Evolutionary conservation across 257 asterid genomes (phyloP).

Genomic region (Przewalskia tangutica): DNA sequence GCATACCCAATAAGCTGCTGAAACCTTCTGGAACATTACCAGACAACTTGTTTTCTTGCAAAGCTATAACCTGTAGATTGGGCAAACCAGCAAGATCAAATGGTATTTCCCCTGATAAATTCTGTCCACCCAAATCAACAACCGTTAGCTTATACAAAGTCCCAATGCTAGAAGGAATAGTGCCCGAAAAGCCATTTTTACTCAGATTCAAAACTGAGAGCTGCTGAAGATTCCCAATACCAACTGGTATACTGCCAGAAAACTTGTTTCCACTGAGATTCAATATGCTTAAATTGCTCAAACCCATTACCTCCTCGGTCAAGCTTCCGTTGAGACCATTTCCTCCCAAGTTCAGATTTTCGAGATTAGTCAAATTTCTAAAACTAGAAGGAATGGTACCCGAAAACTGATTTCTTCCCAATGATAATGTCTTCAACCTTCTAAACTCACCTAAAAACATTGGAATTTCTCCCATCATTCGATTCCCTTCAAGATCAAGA

Average conservation of each 20-base stretch:
- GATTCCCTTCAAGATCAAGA: constrained; percentile 57
- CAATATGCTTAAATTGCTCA: constrained; percentile 42
- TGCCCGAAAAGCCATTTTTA: constrained; percentile 39
- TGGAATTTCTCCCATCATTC: constrained; percentile 38
- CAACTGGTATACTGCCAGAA: constrained; percentile 35
- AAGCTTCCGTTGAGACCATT: constrained; percentile 39
- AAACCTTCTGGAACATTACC: constrained; percentile 65
- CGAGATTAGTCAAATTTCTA: constrained; percentile 35
- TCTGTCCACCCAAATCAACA: constrained; percentile 57
- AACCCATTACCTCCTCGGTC: constrained; percentile 32
- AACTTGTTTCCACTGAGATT: constrained; percentile 51
- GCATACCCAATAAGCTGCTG: constrained; percentile 50
- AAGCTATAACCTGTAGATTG: constrained; percentile 53
- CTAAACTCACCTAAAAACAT: constrained; percentile 23
- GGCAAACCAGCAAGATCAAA: constrained; percentile 57
- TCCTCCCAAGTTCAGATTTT: constrained; percentile 34
- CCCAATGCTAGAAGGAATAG: constrained; percentile 49
- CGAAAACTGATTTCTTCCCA: constrained; percentile 43
- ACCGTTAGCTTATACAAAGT: constrained; percentile 38
- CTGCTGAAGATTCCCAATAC: constrained; percentile 37
- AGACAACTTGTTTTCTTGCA: constrained; percentile 49
- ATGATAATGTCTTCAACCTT: constrained; percentile 27
- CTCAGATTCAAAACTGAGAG: constrained; percentile 51
- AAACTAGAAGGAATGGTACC: constrained; percentile 38
- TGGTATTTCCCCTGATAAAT: constrained; percentile 51